These are phyloP conservation scores for Styphnolobium japonicum DNA, from an alignment of 306 rosid species.

Conservation along the genomic window DNA sequence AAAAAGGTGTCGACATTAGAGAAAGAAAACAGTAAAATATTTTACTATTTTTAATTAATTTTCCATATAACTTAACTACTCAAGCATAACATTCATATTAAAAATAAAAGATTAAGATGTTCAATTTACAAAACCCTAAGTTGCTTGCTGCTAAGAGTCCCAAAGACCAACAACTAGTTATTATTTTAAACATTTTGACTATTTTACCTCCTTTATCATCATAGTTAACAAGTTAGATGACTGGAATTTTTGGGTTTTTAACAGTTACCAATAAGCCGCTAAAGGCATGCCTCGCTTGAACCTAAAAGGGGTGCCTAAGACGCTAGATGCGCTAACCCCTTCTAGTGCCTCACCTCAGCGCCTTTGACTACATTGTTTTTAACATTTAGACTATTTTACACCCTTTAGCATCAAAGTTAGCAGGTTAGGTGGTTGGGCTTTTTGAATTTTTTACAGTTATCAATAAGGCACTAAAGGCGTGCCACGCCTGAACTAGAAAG, in stretches of 20 bases:
- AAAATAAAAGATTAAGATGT: too few relatives aligned
- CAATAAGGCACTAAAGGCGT: not conserved
- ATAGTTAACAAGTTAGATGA: not conserved
- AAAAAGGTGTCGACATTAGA: too few relatives aligned
- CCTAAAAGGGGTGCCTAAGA: too few relatives aligned
- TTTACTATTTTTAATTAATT: too few relatives aligned
- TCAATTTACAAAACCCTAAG: too few relatives aligned
- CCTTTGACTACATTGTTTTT: too few relatives aligned
- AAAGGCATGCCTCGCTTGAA: not conserved
- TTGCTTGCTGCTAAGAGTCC: too few relatives aligned
- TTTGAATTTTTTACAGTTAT: not conserved
- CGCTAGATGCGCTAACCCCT: too few relatives aligned
- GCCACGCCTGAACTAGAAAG: too few relatives aligned
- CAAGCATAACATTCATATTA: not conserved
- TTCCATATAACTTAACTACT: too few relatives aligned
- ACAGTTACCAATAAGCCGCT: not conserved
- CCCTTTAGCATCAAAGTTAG: not conserved
- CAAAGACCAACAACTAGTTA: not conserved
- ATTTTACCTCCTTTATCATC: not conserved
- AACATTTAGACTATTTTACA: not conserved
- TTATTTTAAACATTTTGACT: not conserved
- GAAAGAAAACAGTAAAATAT: too few relatives aligned
- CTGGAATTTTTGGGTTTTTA: not conserved
- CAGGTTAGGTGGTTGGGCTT: not conserved
- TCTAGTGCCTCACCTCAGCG: too few relatives aligned